Percentiles rank a stretch among this genome's conserved stretches.
Evolutionary conservation across 148 eudicot genomes (phyloP).

Genomic region (Cornus florida): DNA sequence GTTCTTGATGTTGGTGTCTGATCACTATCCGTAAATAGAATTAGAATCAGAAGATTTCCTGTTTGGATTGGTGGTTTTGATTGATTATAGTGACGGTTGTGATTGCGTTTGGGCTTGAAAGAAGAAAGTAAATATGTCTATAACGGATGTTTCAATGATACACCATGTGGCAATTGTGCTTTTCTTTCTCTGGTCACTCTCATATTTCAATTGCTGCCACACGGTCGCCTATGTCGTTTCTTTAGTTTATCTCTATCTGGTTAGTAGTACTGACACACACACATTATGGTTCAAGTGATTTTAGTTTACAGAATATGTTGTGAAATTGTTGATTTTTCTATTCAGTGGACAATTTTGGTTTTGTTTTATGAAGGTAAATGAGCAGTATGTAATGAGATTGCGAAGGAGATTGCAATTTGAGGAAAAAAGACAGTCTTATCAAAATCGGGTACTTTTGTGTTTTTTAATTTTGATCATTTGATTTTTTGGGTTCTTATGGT

Average conservation of each 20-base stretch:
- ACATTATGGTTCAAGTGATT: background rate
- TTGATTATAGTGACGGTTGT: background rate
- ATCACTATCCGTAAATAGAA: background rate
- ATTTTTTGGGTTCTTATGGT: background rate
- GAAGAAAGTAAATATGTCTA: slow-evolving; percentile 16
- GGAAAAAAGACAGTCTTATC: slow-evolving; percentile 65
- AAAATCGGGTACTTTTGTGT: slow-evolving; percentile 56
- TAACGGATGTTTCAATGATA: slow-evolving; percentile 52
- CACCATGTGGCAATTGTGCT: slow-evolving; percentile 70
- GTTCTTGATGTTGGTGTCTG: background rate
- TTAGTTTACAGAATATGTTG: background rate
- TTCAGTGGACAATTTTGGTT: background rate
- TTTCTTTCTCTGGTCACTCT: slow-evolving; percentile 49
- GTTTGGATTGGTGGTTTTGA: background rate
- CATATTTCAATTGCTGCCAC: slow-evolving; percentile 44
- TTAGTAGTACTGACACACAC: slow-evolving; percentile 10
- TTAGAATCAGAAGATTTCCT: background rate
- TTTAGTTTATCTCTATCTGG: slow-evolving; percentile 58
- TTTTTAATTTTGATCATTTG: background rate
- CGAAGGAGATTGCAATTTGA: slow-evolving; percentile 64
- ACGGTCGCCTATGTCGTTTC: slow-evolving; percentile 47
- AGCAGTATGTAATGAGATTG: slow-evolving; percentile 57
- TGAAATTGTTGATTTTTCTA: background rate
- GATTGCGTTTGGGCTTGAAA: background rate
- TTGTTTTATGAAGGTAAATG: slow-evolving; percentile 58